Evolutionary conservation across 495 filamentous ascomycete genomes (phyloP).

Genomic region (Penicillium macrosclerotiorum): DNA sequence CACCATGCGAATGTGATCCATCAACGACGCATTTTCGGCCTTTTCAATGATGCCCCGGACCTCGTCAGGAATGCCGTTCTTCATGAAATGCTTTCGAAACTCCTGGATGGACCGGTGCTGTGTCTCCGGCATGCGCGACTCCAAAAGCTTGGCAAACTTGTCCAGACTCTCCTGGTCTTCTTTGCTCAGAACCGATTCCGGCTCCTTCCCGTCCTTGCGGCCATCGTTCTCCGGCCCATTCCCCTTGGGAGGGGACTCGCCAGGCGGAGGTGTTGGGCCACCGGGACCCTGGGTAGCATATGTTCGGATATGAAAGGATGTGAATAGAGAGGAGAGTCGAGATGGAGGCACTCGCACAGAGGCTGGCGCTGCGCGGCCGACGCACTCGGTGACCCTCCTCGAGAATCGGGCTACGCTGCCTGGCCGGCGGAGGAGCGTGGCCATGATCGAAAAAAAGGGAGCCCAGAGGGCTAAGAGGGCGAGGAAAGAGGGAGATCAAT

Average conservation of each 20-base stretch:
- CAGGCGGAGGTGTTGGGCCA: constrained; percentile 45
- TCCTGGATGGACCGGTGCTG: constrained; percentile 30
- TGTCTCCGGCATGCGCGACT: constrained; percentile 26
- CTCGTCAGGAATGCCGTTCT: constrained; percentile 32
- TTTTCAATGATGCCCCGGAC: constrained; percentile 31
- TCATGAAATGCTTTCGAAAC: constrained; percentile 30
- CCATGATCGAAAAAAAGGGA: constrained; percentile 54
- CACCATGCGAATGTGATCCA: constrained; percentile 36
- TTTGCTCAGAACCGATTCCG: constrained; percentile 32
- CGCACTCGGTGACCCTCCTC: constrained; percentile 48
- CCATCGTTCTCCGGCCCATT: constrained; percentile 25
- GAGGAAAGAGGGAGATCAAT: constrained; percentile 26
- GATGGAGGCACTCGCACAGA: constrained; percentile 35
- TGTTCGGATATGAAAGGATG: constrained; percentile 46
- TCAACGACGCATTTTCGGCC: constrained; percentile 35
- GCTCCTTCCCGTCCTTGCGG: constrained; percentile 32
- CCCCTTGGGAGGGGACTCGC: constrained; percentile 21
- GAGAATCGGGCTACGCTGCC: constrained; percentile 62
- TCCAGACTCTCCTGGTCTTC: constrained; percentile 39
- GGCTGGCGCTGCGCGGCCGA: constrained; percentile 41
- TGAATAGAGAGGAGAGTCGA: constrained; percentile 44
- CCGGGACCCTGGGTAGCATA: constrained; percentile 54
- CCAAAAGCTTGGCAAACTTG: constrained; percentile 28
- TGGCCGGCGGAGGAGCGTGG: constrained; percentile 63
- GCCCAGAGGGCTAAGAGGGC: constrained; percentile 34